These are phyloP conservation scores for Sphagnurus paluster DNA, from an alignment of 1,284 basidiomycete genomes.

Conservation along the genomic window DNA sequence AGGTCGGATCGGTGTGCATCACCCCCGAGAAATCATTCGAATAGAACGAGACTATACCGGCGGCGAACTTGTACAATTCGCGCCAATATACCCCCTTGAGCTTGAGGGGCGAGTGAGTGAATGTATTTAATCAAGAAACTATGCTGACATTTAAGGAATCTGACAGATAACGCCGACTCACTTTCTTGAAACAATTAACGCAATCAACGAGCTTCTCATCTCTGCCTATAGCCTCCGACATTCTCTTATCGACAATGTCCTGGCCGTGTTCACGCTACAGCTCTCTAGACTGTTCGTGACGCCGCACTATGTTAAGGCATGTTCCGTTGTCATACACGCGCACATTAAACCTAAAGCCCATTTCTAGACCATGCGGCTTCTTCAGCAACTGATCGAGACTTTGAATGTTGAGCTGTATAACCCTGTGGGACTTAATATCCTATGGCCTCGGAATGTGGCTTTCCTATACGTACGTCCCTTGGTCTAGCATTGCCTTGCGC, in stretches of 20 bases:
- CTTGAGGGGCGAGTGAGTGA: constrained; percentile 75
- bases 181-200: constrained; percentile 82
- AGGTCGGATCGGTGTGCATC: constrained; percentile 80
- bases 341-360: constrained; percentile 10
- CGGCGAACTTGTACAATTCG: constrained; percentile 80
- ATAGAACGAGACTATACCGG: constrained; percentile 82
- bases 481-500: constrained; percentile 6
- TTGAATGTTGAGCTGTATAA: constrained; percentile 74
- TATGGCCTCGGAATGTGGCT: constrained; percentile 77
- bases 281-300: constrained; percentile 61
- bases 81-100: constrained; percentile 79
- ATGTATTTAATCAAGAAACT: constrained; percentile 10
- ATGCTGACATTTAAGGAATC: constrained; percentile 7
- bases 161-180: constrained; percentile 77
- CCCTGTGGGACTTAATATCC: constrained; percentile 76
- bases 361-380: constrained; percentile 72
- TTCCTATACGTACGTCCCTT: constrained; percentile 77
- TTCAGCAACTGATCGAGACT: constrained; percentile 59
- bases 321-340: constrained; percentile 19
- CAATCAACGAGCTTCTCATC: constrained; percentile 79
- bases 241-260: constrained; percentile 64
- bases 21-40: constrained; percentile 82
- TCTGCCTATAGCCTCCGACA: constrained; percentile 71
- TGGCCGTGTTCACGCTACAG: constrained; percentile 76
- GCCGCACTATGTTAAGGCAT: constrained; percentile 77